Conservation (phyloP, 2,329 filamentous ascomycete species). For the Reticulascus tulasneorum region DNA sequence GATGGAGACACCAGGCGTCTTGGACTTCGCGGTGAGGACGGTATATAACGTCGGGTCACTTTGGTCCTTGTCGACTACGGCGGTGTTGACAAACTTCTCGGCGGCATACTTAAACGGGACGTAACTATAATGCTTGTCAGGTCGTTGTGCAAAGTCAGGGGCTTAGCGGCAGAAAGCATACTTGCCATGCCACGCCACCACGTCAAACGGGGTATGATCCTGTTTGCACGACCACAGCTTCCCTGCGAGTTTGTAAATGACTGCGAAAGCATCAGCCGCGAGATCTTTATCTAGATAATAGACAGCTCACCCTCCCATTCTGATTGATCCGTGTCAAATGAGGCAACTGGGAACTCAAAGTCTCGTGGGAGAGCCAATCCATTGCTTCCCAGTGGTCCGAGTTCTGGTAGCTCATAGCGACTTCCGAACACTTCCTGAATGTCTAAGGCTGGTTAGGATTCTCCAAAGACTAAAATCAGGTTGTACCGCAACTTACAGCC, state of each 20-base stretch:
- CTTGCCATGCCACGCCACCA: constrained; percentile 63
- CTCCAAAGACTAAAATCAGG: no score
- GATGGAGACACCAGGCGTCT: constrained; percentile 46
- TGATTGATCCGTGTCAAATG: constrained; percentile 33
- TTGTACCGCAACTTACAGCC: constrained; percentile 36
- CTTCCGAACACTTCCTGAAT: constrained; percentile 62
- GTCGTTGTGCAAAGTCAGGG: neutral
- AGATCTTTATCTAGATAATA: neutral
- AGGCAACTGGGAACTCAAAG: constrained; percentile 57
- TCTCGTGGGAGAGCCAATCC: constrained; percentile 61
- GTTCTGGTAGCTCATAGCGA: constrained; percentile 59
- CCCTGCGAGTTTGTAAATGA: constrained; percentile 57
- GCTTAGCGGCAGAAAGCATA: constrained; percentile 46
- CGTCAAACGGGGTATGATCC: constrained; percentile 60
- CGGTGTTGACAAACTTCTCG: constrained; percentile 52
- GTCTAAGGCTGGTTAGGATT: constrained; percentile 27
- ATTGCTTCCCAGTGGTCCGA: constrained; percentile 62
- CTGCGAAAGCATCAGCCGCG: no score
- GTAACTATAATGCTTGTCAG: constrained; percentile 5
- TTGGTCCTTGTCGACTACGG: constrained; percentile 56
- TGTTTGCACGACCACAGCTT: constrained; percentile 56
- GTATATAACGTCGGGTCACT: constrained; percentile 60
- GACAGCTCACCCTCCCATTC: constrained; percentile 16
- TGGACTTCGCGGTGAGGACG: constrained; percentile 55
- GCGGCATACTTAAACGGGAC: constrained; percentile 45